These are phyloP conservation scores for Tanacetum coccineum DNA, from an alignment of 129 eudicot genomes.

Conservation along the genomic window DNA sequence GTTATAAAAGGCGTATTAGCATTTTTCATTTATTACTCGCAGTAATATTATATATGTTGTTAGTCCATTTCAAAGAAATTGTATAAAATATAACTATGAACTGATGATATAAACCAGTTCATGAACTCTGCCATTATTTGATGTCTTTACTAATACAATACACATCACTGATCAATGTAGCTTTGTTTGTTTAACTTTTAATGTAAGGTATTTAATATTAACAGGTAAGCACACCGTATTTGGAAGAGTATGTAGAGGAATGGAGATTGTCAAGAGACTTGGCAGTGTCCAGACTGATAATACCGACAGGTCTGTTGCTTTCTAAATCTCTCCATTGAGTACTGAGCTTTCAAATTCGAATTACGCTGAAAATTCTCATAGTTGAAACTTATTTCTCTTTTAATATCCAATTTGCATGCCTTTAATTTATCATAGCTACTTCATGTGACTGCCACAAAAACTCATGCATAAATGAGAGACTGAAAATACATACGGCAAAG, in stretches of 20 bases:
- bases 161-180: neutral
- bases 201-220: neutral
- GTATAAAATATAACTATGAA: too few species aligned
- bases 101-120: neutral
- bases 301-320: conserved; percentile 60
- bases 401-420: neutral
- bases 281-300: conserved; percentile 97
- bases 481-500: too few species aligned
- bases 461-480: neutral
- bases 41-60: neutral
- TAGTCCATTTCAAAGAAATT: neutral
- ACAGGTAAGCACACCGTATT: conserved; percentile 98
- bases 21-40: neutral
- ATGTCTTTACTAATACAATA: conserved; percentile 6
- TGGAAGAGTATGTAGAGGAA: conserved; percentile 91
- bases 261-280: conserved; percentile 95
- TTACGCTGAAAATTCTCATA: neutral
- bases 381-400: neutral
- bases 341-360: neutral
- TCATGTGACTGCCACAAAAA: neutral
- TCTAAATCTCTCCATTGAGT: neutral
- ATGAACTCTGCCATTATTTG: conserved; percentile 12
- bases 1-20: neutral
- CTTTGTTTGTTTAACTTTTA: neutral
- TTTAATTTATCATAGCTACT: neutral